Conservation (phyloP, 2,329 filamentous ascomycete genomes). For the Calonectria hongkongensis region DNA sequence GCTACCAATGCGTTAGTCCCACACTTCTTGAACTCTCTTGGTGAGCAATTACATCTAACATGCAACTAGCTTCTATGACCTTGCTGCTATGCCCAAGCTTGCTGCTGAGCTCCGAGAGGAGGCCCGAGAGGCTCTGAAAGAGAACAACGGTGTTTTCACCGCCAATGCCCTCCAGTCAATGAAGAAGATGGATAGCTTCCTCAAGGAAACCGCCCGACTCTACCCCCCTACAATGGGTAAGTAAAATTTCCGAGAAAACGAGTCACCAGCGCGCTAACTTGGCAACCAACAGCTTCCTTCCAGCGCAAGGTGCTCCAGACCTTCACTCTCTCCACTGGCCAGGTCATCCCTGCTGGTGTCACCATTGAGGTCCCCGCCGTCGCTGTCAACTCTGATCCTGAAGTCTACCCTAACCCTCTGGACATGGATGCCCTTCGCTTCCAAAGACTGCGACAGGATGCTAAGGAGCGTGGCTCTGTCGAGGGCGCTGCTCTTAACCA, state of each 20-base stretch:
- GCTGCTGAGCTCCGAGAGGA: slow-evolving; percentile 72
- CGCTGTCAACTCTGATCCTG: slow-evolving; percentile 61
- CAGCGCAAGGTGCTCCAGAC: slow-evolving; percentile 69
- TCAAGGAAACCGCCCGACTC: slow-evolving; percentile 61
- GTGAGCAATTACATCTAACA: not conserved
- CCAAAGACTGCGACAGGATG: slow-evolving; percentile 61
- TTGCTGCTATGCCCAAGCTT: slow-evolving; percentile 70
- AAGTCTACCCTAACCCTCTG: slow-evolving; percentile 57
- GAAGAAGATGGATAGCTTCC: slow-evolving; percentile 64
- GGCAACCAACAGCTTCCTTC: slow-evolving; percentile 62
- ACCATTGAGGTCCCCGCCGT: slow-evolving; percentile 64
- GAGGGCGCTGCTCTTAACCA: slow-evolving; percentile 58
- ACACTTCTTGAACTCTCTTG: accelerated
- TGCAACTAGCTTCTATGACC: slow-evolving; percentile 66
- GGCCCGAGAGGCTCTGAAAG: slow-evolving; percentile 61
- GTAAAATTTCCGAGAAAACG: slow-evolving; percentile 31
- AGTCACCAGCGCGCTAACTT: not conserved
- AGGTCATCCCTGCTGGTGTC: slow-evolving; percentile 66
- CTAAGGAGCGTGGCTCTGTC: slow-evolving; percentile 40
- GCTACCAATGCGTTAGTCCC: slow-evolving; percentile 64
- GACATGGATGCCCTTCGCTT: slow-evolving; percentile 67
- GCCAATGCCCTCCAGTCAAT: slow-evolving; percentile 61
- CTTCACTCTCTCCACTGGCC: slow-evolving; percentile 73
- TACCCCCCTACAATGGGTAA: slow-evolving; percentile 58
- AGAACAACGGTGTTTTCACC: slow-evolving; percentile 58